Evolutionary conservation across 495 filamentous ascomycete genomes (phyloP).

Genomic region (Annulohypoxylon moriforme): DNA sequence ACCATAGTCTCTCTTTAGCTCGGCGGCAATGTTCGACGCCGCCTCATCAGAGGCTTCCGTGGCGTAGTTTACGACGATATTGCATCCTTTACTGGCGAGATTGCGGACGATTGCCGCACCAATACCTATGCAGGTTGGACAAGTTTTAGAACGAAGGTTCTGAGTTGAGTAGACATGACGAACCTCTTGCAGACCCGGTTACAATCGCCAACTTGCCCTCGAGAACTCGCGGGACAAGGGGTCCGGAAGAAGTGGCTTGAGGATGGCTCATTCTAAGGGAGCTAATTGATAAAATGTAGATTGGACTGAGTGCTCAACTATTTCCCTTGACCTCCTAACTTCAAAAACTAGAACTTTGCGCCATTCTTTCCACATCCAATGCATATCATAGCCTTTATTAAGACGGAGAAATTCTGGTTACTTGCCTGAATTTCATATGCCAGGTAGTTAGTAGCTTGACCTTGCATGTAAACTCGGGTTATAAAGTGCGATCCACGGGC

Average conservation of each 20-base stretch:
- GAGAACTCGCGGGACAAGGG: neutral
- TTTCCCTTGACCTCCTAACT: too few species aligned
- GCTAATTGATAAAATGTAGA: neutral
- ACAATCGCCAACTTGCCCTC: constrained; percentile 81
- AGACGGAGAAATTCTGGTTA: neutral
- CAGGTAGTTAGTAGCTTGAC: neutral
- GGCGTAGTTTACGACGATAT: constrained; percentile 77
- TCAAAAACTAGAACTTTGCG: too few species aligned
- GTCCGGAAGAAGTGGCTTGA: neutral
- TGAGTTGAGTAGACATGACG: constrained; percentile 8
- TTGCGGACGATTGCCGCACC: constrained; percentile 85
- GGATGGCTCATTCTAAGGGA: neutral
- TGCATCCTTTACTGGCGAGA: constrained; percentile 77
- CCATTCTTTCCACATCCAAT: too few species aligned
- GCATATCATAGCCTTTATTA: too few species aligned
- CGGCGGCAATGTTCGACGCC: constrained; percentile 48
- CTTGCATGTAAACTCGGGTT: neutral
- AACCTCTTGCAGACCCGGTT: constrained; percentile 81
- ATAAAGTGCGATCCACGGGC: neutral
- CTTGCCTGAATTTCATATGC: neutral
- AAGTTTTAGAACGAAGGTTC: neutral
- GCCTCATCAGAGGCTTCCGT: constrained; percentile 56
- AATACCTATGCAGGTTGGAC: constrained; percentile 68
- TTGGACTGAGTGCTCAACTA: neutral
- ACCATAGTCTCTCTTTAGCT: constrained; percentile 55